phyloP scores from a whole-genome alignment of 257 asterid species.

The Henckelia pumila region DNA sequence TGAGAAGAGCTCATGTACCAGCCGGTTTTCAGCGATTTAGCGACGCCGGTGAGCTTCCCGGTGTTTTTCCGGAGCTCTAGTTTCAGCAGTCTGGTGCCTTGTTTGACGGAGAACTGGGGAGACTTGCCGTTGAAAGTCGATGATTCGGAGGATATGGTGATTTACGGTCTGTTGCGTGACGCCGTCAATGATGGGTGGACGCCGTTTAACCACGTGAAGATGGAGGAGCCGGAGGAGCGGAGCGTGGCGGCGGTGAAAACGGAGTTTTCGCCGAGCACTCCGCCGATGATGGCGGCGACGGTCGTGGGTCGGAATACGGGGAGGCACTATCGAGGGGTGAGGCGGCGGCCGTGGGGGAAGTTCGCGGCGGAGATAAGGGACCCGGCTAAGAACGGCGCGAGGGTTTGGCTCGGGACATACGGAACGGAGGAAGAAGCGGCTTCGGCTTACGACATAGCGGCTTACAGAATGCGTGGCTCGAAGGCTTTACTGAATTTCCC shows the following conservation, averaged over 20 bases:
- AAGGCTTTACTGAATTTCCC: constrained; percentile 90
- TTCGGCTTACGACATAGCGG: constrained; percentile 81
- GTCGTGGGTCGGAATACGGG: constrained; percentile 41
- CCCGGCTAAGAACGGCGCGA: constrained; percentile 82
- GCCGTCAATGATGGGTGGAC: constrained; percentile 82
- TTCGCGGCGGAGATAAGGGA: constrained; percentile 90
- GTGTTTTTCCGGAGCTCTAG: constrained; percentile 55
- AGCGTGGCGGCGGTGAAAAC: constrained; percentile 9
- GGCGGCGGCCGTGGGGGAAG: constrained; percentile 94
- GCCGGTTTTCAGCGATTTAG: constrained; percentile 30
- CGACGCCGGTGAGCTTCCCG: constrained; percentile 20
- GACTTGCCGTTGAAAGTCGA: constrained; percentile 81
- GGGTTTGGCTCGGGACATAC: constrained; percentile 93
- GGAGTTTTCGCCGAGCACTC: constrained; percentile 24
- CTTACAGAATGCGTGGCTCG: constrained; percentile 84
- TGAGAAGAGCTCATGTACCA: constrained; percentile 34
- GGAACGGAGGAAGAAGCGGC: constrained; percentile 90
- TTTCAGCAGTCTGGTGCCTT: constrained; percentile 56
- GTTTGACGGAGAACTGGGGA: constrained; percentile 78
- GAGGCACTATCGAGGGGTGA: constrained; percentile 71
- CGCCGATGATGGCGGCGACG: constrained; percentile 61
- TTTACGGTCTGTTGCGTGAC: constrained; percentile 66
- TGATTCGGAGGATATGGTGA: constrained; percentile 85
- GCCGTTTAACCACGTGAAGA: constrained; percentile 62
- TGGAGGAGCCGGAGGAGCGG: constrained; percentile 44